These are phyloP conservation scores for Eimeria praecox DNA, from an alignment of 169 alveolate genomes.

Conservation along the genomic window DNA sequence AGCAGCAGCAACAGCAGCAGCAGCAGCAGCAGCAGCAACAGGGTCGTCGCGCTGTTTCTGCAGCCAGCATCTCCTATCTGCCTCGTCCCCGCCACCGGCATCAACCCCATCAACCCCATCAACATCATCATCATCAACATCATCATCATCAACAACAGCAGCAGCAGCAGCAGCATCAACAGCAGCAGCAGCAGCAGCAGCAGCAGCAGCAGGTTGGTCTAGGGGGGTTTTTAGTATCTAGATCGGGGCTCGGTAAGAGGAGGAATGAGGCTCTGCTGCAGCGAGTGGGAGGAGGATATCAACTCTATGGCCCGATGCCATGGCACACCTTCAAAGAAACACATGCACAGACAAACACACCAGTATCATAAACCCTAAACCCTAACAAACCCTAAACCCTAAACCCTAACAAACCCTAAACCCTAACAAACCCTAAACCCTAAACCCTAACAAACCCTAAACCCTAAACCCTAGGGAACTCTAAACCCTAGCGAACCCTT, in stretches of 20 bases:
- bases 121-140: neutral
- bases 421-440: slow-evolving; percentile 14
- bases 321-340: slow-evolving; percentile 3
- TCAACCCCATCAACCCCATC: too few relatives aligned
- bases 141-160: slow-evolving; percentile 42
- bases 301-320: slow-evolving; percentile 22
- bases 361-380: slow-evolving; percentile 15
- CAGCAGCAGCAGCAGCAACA: neutral
- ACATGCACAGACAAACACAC: slow-evolving; percentile 27
- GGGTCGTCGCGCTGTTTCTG: neutral
- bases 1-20: neutral
- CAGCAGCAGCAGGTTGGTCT: neutral
- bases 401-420: slow-evolving; percentile 31
- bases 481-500: slow-evolving; percentile 10
- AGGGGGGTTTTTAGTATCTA: neutral
- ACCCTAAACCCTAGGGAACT: slow-evolving; percentile 28
- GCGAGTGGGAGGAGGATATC: slow-evolving; percentile 39
- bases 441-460: too few relatives aligned
- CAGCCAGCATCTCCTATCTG: neutral
- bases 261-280: slow-evolving; percentile 43
- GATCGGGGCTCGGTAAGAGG: slow-evolving; percentile 30
- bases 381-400: slow-evolving; percentile 13
- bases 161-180: slow-evolving; percentile 18
- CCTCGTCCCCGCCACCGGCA: too few relatives aligned
- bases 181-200: slow-evolving; percentile 45